Evolutionary conservation across 2,329 filamentous ascomycete genomes (phyloP).

Genomic region (Penicillium frequentans): DNA sequence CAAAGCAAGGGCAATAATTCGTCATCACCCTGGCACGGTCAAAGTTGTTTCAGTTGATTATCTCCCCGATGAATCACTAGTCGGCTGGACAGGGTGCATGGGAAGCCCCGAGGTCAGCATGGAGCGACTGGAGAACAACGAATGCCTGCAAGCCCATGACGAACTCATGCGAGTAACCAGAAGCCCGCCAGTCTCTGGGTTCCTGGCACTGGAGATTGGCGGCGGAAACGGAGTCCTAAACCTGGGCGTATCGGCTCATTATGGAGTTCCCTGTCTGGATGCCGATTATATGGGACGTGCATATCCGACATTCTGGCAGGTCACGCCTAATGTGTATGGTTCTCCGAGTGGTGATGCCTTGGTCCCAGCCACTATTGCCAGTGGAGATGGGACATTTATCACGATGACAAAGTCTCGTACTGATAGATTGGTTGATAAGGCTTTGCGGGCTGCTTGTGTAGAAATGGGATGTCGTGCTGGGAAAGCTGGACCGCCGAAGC

Average conservation of each 20-base stretch:
- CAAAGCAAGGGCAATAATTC: constrained; percentile 13
- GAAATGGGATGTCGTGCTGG: constrained; percentile 54
- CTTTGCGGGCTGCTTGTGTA: constrained; percentile 53
- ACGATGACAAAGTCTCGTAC: constrained; percentile 39
- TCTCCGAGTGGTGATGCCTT: constrained; percentile 31
- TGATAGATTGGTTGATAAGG: constrained; percentile 49
- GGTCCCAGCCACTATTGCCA: constrained; percentile 49
- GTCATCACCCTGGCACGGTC: constrained; percentile 39
- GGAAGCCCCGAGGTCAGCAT: constrained; percentile 62
- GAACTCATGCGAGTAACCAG: constrained; percentile 56
- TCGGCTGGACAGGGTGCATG: constrained; percentile 56
- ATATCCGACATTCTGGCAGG: constrained; percentile 49
- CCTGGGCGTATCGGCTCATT: constrained; percentile 54
- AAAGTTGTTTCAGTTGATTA: constrained; percentile 54
- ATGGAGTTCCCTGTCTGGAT: constrained; percentile 50
- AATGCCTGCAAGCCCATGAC: constrained; percentile 44
- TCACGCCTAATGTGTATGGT: constrained; percentile 45
- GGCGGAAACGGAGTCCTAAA: constrained; percentile 64
- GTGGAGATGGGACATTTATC: constrained; percentile 54
- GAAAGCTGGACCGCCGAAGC: constrained; percentile 14
- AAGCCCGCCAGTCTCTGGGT: constrained; percentile 51
- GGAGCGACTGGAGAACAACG: constrained; percentile 60
- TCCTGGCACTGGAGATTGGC: constrained; percentile 67
- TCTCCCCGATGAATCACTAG: constrained; percentile 51
- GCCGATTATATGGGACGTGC: constrained; percentile 50